Conservation (phyloP, 2,329 filamentous ascomycete species). For the Ilyonectria destructans region DNA sequence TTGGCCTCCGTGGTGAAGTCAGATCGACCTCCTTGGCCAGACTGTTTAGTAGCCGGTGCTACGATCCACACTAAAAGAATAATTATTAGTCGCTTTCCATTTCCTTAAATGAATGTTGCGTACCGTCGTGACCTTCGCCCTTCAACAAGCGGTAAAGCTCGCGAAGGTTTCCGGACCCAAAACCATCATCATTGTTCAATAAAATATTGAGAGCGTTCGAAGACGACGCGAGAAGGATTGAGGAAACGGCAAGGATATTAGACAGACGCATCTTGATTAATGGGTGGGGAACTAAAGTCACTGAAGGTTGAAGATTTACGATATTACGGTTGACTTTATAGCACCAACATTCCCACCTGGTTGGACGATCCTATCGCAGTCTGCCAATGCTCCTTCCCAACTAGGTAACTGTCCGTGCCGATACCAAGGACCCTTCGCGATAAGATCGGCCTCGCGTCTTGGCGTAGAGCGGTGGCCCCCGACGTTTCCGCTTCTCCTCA, state of each 20-base stretch:
- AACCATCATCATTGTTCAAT: slow-evolving; percentile 52
- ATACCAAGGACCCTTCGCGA: slow-evolving; percentile 7
- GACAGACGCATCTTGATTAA: slow-evolving; percentile 43
- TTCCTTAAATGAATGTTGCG: accelerated
- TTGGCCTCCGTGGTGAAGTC: slow-evolving; percentile 50
- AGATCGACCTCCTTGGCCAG: slow-evolving; percentile 50
- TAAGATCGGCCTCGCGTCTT: slow-evolving; percentile 12
- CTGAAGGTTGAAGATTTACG: neutral
- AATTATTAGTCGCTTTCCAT: neutral
- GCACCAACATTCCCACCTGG: neutral
- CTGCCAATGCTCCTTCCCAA: slow-evolving; percentile 20
- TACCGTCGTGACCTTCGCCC: slow-evolving; percentile 50
- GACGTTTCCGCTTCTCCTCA: neutral
- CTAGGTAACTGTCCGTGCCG: slow-evolving; percentile 7
- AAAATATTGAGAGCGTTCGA: slow-evolving; percentile 50
- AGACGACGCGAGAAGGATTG: slow-evolving; percentile 37
- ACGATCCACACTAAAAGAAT: slow-evolving; percentile 48
- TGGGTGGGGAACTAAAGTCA: no score
- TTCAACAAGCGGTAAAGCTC: slow-evolving; percentile 52
- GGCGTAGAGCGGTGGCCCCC: neutral
- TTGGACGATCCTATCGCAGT: neutral
- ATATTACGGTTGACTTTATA: neutral
- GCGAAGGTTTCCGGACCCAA: slow-evolving; percentile 51
- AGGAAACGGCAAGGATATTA: slow-evolving; percentile 36
- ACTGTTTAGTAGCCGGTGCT: slow-evolving; percentile 51